Percentiles rank a stretch among this genome's conserved stretches.
phyloP scores from a whole-genome alignment of 2,329 filamentous ascomycete species.

The Aspergillus transmontanensis region DNA sequence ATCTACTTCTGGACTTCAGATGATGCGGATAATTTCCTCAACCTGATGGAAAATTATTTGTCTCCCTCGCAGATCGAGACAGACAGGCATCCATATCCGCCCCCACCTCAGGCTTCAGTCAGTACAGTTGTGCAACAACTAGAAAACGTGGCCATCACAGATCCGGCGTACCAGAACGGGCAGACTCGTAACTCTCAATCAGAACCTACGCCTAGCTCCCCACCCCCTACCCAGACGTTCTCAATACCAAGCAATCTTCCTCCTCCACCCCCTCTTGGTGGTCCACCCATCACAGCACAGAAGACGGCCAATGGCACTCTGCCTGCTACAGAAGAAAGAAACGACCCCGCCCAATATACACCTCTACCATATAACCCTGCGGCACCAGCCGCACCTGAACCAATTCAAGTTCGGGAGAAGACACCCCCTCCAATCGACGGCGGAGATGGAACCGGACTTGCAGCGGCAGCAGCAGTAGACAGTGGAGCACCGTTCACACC shows the following conservation, averaged over 20 bases:
- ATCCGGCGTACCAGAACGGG: constrained; percentile 51
- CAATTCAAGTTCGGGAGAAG: constrained; percentile 66
- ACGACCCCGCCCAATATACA: constrained; percentile 42
- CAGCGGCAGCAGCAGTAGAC: constrained; percentile 45
- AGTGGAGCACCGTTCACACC: constrained; percentile 35
- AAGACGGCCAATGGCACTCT: constrained; percentile 13
- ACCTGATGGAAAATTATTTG: constrained; percentile 43
- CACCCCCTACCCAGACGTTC: constrained; percentile 21
- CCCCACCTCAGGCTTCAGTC: constrained; percentile 33
- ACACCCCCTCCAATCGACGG: constrained; percentile 65
- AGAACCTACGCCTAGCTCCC: constrained; percentile 22
- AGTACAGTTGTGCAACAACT: constrained; percentile 66
- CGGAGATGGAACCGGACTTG: constrained; percentile 48
- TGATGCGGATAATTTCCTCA: constrained; percentile 59
- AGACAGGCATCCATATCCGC: constrained; percentile 46
- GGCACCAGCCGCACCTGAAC: constrained; percentile 66
- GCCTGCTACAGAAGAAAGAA: constrained; percentile 24
- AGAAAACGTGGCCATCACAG: constrained; percentile 62
- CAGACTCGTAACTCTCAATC: constrained; percentile 43
- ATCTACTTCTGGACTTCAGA: constrained; percentile 66
- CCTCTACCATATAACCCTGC: constrained; percentile 68
- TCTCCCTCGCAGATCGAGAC: constrained; percentile 50
- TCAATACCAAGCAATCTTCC: constrained; percentile 26
- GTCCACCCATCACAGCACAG: constrained; percentile 20
- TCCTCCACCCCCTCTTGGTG: constrained; percentile 28